Evolutionary conservation across 2,329 filamentous ascomycete species (phyloP).

Genomic region (Colletotrichum sp.): DNA sequence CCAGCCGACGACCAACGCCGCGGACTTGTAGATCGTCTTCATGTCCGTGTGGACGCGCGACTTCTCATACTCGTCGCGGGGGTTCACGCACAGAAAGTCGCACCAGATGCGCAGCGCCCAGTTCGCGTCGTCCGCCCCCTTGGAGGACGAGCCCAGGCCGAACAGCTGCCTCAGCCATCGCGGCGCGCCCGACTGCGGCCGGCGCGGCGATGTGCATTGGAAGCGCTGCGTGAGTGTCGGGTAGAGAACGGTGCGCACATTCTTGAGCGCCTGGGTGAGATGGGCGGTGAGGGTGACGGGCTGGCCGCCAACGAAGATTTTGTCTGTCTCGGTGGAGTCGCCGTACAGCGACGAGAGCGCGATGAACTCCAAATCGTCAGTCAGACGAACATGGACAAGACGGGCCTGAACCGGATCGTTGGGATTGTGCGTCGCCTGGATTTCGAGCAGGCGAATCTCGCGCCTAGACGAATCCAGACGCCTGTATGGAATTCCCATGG

Average conservation of each 20-base stretch:
- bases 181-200: constrained; percentile 19
- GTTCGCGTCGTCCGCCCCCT: neutral
- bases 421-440: constrained; percentile 30
- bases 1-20: constrained; percentile 37
- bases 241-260: constrained; percentile 37
- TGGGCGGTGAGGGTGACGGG: constrained; percentile 30
- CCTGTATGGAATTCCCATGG: constrained; percentile 13
- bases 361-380: constrained; percentile 29
- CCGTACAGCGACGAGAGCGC: constrained; percentile 34
- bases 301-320: constrained; percentile 31
- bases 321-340: constrained; percentile 31
- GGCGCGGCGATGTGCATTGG: constrained; percentile 16
- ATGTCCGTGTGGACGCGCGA: constrained; percentile 30
- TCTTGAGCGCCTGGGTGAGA: constrained; percentile 32
- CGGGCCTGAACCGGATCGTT: constrained; percentile 35
- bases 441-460: constrained; percentile 37
- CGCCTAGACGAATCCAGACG: constrained; percentile 25
- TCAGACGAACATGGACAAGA: constrained; percentile 33
- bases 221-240: constrained; percentile 25
- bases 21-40: constrained; percentile 31
- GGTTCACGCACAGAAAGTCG: constrained; percentile 34
- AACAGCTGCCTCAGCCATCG: constrained; percentile 24
- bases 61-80: constrained; percentile 30
- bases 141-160: constrained; percentile 13
- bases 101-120: constrained; percentile 32